Evolutionary conservation across 2,329 filamentous ascomycete species (phyloP).

Genomic region (Camillea tinctor): DNA sequence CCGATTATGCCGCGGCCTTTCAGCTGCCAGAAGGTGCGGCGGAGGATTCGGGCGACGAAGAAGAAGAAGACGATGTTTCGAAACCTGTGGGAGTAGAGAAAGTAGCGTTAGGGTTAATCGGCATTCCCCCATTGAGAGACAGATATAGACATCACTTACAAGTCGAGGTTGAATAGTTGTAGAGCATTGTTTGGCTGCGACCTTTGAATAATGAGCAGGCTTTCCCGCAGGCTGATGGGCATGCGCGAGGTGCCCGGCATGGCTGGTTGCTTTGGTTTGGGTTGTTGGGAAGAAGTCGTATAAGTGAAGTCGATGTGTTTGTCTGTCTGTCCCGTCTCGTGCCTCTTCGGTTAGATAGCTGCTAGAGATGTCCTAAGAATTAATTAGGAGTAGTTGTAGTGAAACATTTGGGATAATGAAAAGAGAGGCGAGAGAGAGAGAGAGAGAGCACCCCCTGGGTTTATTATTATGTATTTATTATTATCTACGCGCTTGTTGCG

Average conservation of each 20-base stretch:
- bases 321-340: no score
- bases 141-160: slow-evolving; percentile 50
- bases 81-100: slow-evolving; percentile 49
- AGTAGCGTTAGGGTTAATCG: not conserved
- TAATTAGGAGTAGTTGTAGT: not conserved
- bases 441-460: not conserved
- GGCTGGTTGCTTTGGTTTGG: slow-evolving; percentile 5
- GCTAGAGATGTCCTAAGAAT: not conserved
- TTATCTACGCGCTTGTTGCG: not conserved
- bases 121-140: not conserved
- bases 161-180: slow-evolving; percentile 63
- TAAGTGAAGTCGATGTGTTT: not conserved
- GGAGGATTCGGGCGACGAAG: slow-evolving; percentile 81
- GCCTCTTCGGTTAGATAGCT: not conserved
- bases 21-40: slow-evolving; percentile 78
- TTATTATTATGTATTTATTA: not conserved
- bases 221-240: slow-evolving; percentile 68
- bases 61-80: slow-evolving; percentile 87
- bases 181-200: slow-evolving; percentile 55
- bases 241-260: slow-evolving; percentile 70
- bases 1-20: slow-evolving; percentile 86
- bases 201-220: slow-evolving; percentile 60
- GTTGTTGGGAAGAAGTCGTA: not conserved
- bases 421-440: not conserved
- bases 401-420: not conserved